A percentile compares a stretch with the other conserved stretches of the same genome.
Evolutionary conservation across 305 asterid genomes (phyloP).

Genomic region (Fraxinus angustifolia): DNA sequence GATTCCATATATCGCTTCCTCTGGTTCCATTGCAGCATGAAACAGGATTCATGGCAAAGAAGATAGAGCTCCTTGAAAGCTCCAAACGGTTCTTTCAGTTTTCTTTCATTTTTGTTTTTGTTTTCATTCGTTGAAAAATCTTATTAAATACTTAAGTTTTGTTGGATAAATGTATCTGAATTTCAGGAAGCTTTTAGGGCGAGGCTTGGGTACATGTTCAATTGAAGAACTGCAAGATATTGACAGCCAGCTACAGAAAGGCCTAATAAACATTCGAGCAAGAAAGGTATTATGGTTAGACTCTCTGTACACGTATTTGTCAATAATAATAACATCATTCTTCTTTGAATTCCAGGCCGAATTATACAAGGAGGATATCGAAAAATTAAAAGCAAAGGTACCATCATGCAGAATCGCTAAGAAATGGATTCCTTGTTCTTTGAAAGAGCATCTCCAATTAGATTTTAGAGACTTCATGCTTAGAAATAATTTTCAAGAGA

Average conservation of each 20-base stretch:
- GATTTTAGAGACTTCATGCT: not conserved
- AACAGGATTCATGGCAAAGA: slow-evolving; percentile 23
- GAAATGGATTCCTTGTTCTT: not conserved
- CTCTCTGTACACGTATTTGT: not conserved
- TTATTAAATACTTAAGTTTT: not conserved
- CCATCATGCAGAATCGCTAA: not conserved
- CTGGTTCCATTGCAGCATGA: slow-evolving; percentile 21
- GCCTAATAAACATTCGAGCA: slow-evolving; percentile 50
- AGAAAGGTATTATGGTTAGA: slow-evolving; percentile 44
- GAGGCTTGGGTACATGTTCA: slow-evolving; percentile 46
- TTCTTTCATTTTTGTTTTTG: not conserved
- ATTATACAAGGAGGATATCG: slow-evolving; percentile 46
- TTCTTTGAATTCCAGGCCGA: slow-evolving; percentile 42
- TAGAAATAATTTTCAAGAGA: not conserved
- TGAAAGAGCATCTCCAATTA: not conserved
- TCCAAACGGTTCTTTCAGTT: slow-evolving; percentile 13
- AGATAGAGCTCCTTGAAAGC: slow-evolving; percentile 25
- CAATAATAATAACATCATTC: not conserved
- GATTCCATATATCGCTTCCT: not conserved
- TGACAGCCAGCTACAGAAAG: slow-evolving; percentile 48
- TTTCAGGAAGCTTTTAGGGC: slow-evolving; percentile 67
- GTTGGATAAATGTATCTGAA: not conserved
- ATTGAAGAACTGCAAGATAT: slow-evolving; percentile 58
- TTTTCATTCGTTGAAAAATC: not conserved
- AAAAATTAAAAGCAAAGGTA: slow-evolving; percentile 56